A percentile compares a stretch with the other conserved stretches of the same genome.
Evolutionary conservation across 2,329 filamentous ascomycete species (phyloP).

Genomic region (Aureobasidium melanogenum): DNA sequence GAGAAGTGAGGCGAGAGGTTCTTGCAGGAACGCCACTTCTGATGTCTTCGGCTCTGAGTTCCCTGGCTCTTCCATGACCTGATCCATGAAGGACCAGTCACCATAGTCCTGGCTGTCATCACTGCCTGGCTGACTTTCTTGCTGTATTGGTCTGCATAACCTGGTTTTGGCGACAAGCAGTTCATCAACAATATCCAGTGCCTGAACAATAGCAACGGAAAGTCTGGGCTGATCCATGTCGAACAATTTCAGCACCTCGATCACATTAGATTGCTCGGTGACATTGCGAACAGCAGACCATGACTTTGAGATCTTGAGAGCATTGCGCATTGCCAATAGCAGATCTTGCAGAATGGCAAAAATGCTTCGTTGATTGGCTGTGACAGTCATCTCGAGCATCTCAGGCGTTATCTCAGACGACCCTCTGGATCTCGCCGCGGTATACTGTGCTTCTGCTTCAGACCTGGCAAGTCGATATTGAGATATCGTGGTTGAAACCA

Average conservation of each 20-base stretch:
- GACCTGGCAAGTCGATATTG: slow-evolving; percentile 49
- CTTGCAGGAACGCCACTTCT: slow-evolving; percentile 37
- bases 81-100: slow-evolving; percentile 47
- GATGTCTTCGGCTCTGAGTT: background rate
- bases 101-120: slow-evolving; percentile 60
- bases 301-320: slow-evolving; percentile 32
- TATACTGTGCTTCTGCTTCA: slow-evolving; percentile 48
- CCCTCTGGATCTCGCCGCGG: slow-evolving; percentile 28
- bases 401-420: slow-evolving; percentile 34
- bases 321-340: slow-evolving; percentile 41
- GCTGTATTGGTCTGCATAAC: slow-evolving; percentile 9
- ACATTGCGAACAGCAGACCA: slow-evolving; percentile 22
- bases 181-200: slow-evolving; percentile 37
- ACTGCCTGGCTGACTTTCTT: slow-evolving; percentile 28
- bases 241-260: slow-evolving; percentile 43
- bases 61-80: slow-evolving; percentile 18
- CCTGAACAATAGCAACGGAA: slow-evolving; percentile 39
- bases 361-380: slow-evolving; percentile 49
- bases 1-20: slow-evolving; percentile 43
- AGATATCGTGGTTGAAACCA: slow-evolving; percentile 42
- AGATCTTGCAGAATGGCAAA: slow-evolving; percentile 46
- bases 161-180: slow-evolving; percentile 26
- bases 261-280: slow-evolving; percentile 30
- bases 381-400: slow-evolving; percentile 43
- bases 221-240: slow-evolving; percentile 34